Evolutionary conservation across 2,329 filamentous ascomycete species (phyloP).

Genomic region (Macrophomina tecta): DNA sequence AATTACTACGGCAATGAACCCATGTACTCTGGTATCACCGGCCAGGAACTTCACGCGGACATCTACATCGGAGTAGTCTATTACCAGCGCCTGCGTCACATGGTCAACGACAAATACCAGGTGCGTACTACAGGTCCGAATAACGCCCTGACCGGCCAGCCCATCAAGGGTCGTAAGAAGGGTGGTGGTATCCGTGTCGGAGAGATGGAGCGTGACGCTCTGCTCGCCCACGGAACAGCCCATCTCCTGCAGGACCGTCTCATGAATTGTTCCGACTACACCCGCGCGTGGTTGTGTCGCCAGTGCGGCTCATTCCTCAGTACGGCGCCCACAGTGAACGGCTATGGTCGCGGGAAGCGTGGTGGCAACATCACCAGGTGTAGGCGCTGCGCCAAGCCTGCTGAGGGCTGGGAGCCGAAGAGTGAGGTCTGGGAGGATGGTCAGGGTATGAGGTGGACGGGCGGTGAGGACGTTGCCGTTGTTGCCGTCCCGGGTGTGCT

Average conservation of each 20-base stretch:
- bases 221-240: conserved; percentile 92
- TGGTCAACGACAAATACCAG: conserved; percentile 99
- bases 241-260: conserved; percentile 94
- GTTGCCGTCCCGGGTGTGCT: conserved; percentile 93
- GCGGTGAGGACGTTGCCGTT: conserved; percentile 87
- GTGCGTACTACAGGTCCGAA: conserved; percentile 95
- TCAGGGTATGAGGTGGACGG: conserved; percentile 80
- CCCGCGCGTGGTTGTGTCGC: conserved; percentile 86
- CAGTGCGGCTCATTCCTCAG: conserved; percentile 89
- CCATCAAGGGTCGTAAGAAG: conserved; percentile 94
- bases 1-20: conserved; percentile 99
- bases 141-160: conserved; percentile 88
- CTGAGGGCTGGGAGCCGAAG: conserved; percentile 60
- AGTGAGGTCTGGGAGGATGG: conserved; percentile 88
- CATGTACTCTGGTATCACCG: conserved; percentile 97
- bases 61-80: conserved; percentile 98
- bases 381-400: conserved; percentile 72
- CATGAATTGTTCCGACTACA: conserved; percentile 96
- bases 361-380: conserved; percentile 71
- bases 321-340: conserved; percentile 75
- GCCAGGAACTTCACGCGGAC: conserved; percentile 89
- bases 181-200: conserved; percentile 98
- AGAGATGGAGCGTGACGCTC: conserved; percentile 97
- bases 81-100: conserved; percentile 97
- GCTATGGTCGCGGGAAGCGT: conserved; percentile 64